phyloP scores from a whole-genome alignment of 768 basidiomycete species.

The Lentinula raphanica region DNA sequence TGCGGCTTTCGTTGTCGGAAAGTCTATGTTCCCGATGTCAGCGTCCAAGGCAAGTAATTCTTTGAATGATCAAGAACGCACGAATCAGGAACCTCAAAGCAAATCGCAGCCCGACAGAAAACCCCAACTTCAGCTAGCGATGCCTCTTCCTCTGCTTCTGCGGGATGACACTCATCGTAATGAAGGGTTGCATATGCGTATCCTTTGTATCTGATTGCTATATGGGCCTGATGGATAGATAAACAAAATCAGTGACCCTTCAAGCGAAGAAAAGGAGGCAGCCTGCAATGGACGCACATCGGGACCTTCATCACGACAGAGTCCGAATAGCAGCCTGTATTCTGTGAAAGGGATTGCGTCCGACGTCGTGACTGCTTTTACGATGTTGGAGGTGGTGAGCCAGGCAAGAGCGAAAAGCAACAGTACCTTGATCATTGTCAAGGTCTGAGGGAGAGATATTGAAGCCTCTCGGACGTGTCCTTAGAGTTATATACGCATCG shows the following conservation, averaged over 20 bases:
- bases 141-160: not conserved
- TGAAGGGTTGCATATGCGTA: not conserved
- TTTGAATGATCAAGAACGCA: not conserved
- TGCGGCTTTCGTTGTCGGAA: not conserved
- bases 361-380: slow-evolving; percentile 26
- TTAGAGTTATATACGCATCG: too few relatives aligned
- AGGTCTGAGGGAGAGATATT: too few relatives aligned
- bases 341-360: not conserved
- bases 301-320: not conserved
- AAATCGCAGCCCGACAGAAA: not conserved
- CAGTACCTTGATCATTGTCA: too few relatives aligned
- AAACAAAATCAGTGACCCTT: not conserved
- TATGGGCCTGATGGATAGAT: not conserved
- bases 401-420: slow-evolving; percentile 58
- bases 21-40: not conserved
- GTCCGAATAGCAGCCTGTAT: not conserved
- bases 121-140: not conserved
- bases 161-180: not conserved
- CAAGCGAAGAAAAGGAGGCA: not conserved
- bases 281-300: not conserved
- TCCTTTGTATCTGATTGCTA: not conserved
- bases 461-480: too few relatives aligned
- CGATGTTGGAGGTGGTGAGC: slow-evolving; percentile 82
- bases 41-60: not conserved
- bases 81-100: not conserved